Conservation (phyloP, 2,329 filamentous ascomycete species). For the Ascocoryne sarcoides region DNA sequence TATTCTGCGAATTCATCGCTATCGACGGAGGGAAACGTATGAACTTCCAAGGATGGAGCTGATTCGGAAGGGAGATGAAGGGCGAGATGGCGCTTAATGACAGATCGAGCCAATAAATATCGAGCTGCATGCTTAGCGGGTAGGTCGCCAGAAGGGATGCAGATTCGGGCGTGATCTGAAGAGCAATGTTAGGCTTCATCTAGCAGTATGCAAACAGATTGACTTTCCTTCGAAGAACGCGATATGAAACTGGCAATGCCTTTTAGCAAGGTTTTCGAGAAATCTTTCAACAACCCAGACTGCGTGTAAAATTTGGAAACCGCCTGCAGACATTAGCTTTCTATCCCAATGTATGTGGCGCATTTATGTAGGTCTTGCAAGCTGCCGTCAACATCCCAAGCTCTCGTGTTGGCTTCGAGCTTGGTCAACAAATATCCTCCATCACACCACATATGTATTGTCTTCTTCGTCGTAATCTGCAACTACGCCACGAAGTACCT, state of each 20-base stretch:
- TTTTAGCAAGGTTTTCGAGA: conserved; percentile 47
- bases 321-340: conserved; percentile 34
- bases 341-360: too few species aligned
- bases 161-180: conserved; percentile 41
- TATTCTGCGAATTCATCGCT: conserved; percentile 46
- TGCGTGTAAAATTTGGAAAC: conserved; percentile 64
- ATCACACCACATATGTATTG: too few species aligned
- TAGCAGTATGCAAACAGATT: background rate
- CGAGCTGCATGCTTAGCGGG: conserved; percentile 24
- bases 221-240: conserved; percentile 47
- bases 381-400: too few species aligned
- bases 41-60: conserved; percentile 27
- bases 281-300: conserved; percentile 61
- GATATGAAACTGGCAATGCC: conserved; percentile 64
- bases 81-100: conserved; percentile 53
- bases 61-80: conserved; percentile 19
- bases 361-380: too few species aligned
- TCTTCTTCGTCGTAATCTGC: too few species aligned
- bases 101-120: conserved; percentile 52
- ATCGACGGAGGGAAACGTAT: conserved; percentile 37
- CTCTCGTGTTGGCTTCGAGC: too few species aligned
- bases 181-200: conserved; percentile 7
- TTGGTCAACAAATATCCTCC: too few species aligned
- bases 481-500: too few species aligned
- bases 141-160: conserved; percentile 39